Base-by-base conservation (phyloP, 75 land plant species). In the Selaginella moellendorffii region DNA sequence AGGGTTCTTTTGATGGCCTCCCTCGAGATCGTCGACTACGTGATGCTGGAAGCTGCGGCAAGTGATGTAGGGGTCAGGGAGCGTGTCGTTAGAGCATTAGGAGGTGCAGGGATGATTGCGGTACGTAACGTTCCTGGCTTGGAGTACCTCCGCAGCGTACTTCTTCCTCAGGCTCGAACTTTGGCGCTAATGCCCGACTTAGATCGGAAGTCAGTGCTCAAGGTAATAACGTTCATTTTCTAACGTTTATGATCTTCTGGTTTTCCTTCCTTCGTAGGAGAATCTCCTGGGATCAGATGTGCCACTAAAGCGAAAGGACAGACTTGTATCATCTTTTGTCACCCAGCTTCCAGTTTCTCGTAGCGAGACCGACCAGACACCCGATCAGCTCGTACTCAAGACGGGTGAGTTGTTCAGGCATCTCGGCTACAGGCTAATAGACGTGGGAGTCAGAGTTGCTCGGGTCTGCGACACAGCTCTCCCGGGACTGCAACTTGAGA, bases 241-340 rank as follows among this genome's bases (percentile, higher is more conserved):
- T n/a, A n/a, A n/a, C 14, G 46, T 36, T 36, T 36, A 18, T 59
- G 51, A 63, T 17, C 63, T 2, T 29, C 27, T 26, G 22, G 46
- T 36, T 36, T 36, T 36, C 46, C 5, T 36, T n/a, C n/a, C n/a
- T 27, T 17, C 17, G 31, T 73, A 92, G 97, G 82, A 81, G 29
- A 85, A 88, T 69, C 74, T 78, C 24, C 80, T 92, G 77, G 96
- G 89, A 14, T 85, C 87, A 72, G 97, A 92, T 74, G 90, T 92
- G 63, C 66, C 89, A 24, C 61, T 88, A 61, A 92, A 79, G 80
- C 77, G 77, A 65, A 64, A 68, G 14, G 81, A 85, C 54, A 71
- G 97, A 63, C 69, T 52, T 58, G 96, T 88, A 9, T 92, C 96
- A 12, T 83, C 96, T 0, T 92, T 88, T 75, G 90, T 85, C 19